Percentiles rank a stretch among this genome's conserved stretches.
Conservation (phyloP, 306 rosid genomes). For the Rubus idaeus region DNA sequence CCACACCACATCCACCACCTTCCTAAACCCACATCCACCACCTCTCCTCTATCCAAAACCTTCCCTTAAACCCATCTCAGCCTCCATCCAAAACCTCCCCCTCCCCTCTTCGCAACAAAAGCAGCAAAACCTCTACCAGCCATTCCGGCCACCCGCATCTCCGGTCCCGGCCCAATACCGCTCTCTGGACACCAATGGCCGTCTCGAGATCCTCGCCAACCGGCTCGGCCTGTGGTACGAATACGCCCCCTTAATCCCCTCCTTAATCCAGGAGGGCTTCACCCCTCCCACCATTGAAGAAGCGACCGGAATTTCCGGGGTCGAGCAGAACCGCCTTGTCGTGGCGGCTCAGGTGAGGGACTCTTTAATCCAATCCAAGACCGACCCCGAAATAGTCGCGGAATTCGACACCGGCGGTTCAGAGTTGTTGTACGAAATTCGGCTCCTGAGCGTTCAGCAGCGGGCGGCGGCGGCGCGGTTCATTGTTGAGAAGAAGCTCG, state of each 20-base stretch:
- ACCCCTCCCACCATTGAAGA: constrained; percentile 68
- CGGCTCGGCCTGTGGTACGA: constrained; percentile 87
- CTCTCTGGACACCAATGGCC: constrained; percentile 50
- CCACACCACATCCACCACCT: background rate
- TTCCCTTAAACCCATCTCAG: constrained; percentile 5
- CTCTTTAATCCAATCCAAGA: constrained; percentile 48
- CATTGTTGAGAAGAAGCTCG: constrained; percentile 41
- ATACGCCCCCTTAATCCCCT: constrained; percentile 67
- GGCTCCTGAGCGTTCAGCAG: constrained; percentile 56
- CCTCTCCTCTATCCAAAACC: background rate
- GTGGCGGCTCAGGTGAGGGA: constrained; percentile 79
- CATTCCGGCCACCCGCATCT: constrained; percentile 79
- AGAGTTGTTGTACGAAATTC: constrained; percentile 63
- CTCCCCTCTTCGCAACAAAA: no score
- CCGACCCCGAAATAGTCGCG: constrained; percentile 43
- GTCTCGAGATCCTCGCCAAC: constrained; percentile 55
- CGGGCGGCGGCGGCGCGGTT: constrained; percentile 60
- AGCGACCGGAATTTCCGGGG: constrained; percentile 63
- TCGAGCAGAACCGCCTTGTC: constrained; percentile 69
- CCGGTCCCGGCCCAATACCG: constrained; percentile 48
- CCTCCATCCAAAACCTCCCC: constrained; percentile 7
- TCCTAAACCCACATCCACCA: constrained; percentile 9
- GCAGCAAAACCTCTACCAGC: constrained; percentile 55
- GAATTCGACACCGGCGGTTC: constrained; percentile 68
- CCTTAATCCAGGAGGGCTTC: constrained; percentile 69